These are phyloP conservation scores for Heimioporus sp. DNA, from an alignment of 768 basidiomycete species.

Conservation along the genomic window DNA sequence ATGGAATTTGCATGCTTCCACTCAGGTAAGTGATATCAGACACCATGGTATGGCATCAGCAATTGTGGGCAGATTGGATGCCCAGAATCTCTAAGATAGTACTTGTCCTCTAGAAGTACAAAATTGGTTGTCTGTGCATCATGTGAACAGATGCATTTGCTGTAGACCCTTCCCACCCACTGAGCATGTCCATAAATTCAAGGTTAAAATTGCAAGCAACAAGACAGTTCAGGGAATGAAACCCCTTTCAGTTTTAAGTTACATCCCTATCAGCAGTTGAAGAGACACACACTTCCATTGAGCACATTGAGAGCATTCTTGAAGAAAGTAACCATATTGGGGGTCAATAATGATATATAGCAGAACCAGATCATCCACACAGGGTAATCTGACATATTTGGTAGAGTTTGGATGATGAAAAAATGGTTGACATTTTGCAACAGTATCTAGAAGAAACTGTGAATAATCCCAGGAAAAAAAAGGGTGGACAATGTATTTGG, in stretches of 20 bases:
- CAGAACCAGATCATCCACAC: too few relatives aligned
- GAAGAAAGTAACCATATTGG: too few relatives aligned
- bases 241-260: background rate
- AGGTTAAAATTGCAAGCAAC: background rate
- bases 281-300: too few relatives aligned
- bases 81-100: background rate
- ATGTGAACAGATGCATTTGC: background rate
- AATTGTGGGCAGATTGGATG: background rate
- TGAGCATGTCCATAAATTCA: background rate
- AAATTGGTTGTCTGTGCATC: background rate
- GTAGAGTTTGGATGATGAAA: too few relatives aligned
- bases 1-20: constrained; percentile 16
- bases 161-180: background rate
- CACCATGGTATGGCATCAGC: background rate
- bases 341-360: too few relatives aligned
- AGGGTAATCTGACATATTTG: too few relatives aligned
- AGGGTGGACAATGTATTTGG: too few relatives aligned
- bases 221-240: background rate
- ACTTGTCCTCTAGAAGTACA: background rate
- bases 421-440: too few relatives aligned
- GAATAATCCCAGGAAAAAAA: too few relatives aligned
- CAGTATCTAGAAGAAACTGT: too few relatives aligned
- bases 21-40: constrained; percentile 35
- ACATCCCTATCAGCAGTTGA: too few relatives aligned
- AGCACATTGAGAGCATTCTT: too few relatives aligned